Conservation (phyloP, 352 stramenopile genomes). For the Pythium apleroticum region DNA sequence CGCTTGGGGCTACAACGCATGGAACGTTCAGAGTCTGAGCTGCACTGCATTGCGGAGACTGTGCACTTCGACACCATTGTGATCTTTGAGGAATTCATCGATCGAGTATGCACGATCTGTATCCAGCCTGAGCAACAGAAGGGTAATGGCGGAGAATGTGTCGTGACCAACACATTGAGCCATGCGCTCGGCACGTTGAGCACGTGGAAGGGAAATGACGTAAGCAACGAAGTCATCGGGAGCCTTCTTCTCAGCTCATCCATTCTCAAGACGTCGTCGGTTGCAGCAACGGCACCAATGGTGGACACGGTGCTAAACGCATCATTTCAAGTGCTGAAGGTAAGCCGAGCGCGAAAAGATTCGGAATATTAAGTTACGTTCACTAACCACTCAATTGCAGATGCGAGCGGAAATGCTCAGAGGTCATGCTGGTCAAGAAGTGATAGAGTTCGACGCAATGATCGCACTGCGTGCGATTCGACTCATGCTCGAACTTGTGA, state of each 20-base stretch:
- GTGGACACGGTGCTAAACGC: not conserved
- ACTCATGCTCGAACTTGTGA: slow-evolving; percentile 2
- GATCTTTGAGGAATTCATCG: slow-evolving; percentile 14
- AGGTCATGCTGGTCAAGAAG: not conserved
- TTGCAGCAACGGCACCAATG: not conserved
- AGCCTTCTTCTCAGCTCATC: not conserved
- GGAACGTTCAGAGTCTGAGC: not conserved
- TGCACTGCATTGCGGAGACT: not conserved
- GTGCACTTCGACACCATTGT: slow-evolving; percentile 6
- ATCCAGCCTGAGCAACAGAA: not conserved
- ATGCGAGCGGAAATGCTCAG: not conserved
- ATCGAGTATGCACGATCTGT: not conserved
- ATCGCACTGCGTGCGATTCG: slow-evolving; percentile 18
- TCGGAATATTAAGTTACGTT: too few relatives aligned
- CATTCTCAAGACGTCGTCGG: not conserved
- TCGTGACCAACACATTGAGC: not conserved
- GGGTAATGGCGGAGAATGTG: not conserved
- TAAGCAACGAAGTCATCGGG: not conserved
- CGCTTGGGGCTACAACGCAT: slow-evolving; percentile 7
- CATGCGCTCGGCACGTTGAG: not conserved
- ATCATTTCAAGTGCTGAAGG: not conserved
- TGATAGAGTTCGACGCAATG: not conserved
- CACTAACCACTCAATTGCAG: not conserved
- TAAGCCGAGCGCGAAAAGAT: not conserved
- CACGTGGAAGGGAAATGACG: not conserved